Evolutionary conservation across 2,329 filamentous ascomycete genomes (phyloP).

Genomic region (Dactylonectria estremocensis): DNA sequence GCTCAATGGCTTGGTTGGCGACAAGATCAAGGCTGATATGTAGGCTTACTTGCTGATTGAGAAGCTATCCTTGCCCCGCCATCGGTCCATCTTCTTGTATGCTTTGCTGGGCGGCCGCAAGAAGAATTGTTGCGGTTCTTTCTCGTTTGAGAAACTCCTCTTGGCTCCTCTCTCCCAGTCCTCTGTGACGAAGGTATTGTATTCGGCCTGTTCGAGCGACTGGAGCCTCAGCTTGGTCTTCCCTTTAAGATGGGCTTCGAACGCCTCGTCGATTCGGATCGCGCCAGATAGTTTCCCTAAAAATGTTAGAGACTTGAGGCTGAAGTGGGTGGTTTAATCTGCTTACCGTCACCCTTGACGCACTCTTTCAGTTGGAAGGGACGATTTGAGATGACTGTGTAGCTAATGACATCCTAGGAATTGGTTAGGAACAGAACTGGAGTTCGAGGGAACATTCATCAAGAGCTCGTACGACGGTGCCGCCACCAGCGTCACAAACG

Average conservation of each 20-base stretch:
- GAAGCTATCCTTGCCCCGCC: constrained; percentile 9
- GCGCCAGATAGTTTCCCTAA: constrained; percentile 16
- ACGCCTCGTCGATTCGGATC: constrained; percentile 20
- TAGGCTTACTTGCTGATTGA: constrained; percentile 7
- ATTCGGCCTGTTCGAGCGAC: constrained; percentile 3
- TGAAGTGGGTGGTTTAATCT: too few species aligned
- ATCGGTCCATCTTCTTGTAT: not conserved
- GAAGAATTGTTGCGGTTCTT: not conserved
- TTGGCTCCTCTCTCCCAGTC: constrained; percentile 14
- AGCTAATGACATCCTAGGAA: constrained; percentile 23
- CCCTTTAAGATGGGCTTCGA: constrained; percentile 6
- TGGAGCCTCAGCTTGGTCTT: constrained; percentile 16
- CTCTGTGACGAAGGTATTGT: constrained; percentile 1
- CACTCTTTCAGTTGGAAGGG: constrained; percentile 22
- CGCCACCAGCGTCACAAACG: constrained; percentile 27
- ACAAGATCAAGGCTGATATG: not conserved
- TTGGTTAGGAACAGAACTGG: not conserved
- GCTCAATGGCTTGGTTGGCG: not conserved
- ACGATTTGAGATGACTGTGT: constrained; percentile 9
- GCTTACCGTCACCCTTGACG: constrained; percentile 17
- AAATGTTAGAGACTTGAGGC: not conserved
- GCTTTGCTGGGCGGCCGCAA: constrained; percentile 10
- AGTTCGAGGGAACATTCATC: not conserved
- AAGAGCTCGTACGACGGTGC: constrained; percentile 11
- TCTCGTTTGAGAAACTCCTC: not conserved